Evolutionary conservation across 495 filamentous ascomycete genomes (phyloP), one percentile per base, ranked within the genome.

Genomic region (Pyrenula aspistea): DNA sequence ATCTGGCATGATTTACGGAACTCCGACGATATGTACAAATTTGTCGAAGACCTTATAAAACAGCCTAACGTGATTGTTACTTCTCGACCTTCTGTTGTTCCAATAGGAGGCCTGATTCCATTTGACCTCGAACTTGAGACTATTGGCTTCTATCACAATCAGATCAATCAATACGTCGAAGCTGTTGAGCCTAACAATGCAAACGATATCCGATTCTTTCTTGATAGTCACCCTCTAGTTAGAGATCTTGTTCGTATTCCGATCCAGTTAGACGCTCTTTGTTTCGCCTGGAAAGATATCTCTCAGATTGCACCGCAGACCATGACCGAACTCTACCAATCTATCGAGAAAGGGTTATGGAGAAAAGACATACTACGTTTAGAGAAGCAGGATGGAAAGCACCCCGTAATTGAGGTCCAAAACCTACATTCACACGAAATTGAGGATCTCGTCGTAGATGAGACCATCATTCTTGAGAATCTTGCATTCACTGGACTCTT

Each of bases 191-290:
- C 54, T 42, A 25, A 62, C 31, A 64, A 56, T 22, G 51, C 57
- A 22, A 22, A 58, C 3, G 52, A 67, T 22, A 62, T 78, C 51
- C 55, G 64, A 48, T 62, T 55, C 10, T 78, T 69, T 53, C 61
- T 77, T 25, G 25, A 65, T 53, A 47, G 50, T 2, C 65, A 71
- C 56, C 55, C 49, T 59, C 61, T 73, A 1, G 60, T 78, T 25
- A 53, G 67, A 54, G 62, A 60, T 36, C 69, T 76, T 57, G 59
- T 73, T 22, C 73, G 65, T 53, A 75, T 78, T 49, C 75, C 72
- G 1, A 71, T 77, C 55, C 73, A 73, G 61, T 59, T 77, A 36
- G 74, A 77, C 65, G 72, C 71, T n/a, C 57, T 77, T 25, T 74
- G 72, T 57, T 73, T 64, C 57, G 64, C 55, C 25, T 77, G 71